phyloP scores from a whole-genome alignment of 352 stramenopile genomes.

The Phytophthora sp. region DNA sequence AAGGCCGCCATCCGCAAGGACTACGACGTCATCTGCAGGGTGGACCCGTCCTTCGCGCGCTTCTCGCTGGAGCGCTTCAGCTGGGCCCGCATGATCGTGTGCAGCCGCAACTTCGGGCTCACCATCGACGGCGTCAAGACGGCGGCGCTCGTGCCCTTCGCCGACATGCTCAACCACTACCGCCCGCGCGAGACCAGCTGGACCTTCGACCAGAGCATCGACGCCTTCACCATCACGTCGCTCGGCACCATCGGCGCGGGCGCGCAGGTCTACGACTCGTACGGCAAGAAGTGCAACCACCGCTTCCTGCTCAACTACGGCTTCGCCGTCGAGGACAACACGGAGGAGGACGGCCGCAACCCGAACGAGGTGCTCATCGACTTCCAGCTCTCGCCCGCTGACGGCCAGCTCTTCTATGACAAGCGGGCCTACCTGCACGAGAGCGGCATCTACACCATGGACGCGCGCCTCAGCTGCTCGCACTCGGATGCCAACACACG shows the following conservation, averaged over 20 bases:
- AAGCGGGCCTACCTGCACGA: slow-evolving; percentile 87
- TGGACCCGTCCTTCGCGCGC: slow-evolving; percentile 92
- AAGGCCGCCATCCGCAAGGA: slow-evolving; percentile 96
- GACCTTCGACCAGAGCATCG: slow-evolving; percentile 87
- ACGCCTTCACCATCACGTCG: slow-evolving; percentile 91
- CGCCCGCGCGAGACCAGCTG: slow-evolving; percentile 97
- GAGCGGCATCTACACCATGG: slow-evolving; percentile 88
- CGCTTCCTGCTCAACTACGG: slow-evolving; percentile 99
- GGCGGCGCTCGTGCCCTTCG: slow-evolving; percentile 97
- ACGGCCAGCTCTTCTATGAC: slow-evolving; percentile 85
- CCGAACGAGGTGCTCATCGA: slow-evolving; percentile 97
- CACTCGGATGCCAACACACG: slow-evolving; percentile 87
- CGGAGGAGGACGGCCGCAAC: slow-evolving; percentile 97
- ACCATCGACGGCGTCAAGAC: slow-evolving; percentile 97
- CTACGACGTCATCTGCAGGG: slow-evolving; percentile 96
- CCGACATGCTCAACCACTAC: slow-evolving; percentile 99
- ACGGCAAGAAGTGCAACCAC: slow-evolving; percentile 99
- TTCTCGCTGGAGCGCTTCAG: slow-evolving; percentile 97
- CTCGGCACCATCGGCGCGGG: slow-evolving; percentile 78
- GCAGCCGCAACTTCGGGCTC: slow-evolving; percentile 98
- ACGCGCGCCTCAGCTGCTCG: slow-evolving; percentile 83
- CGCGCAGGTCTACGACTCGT: slow-evolving; percentile 98
- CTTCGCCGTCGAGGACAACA: slow-evolving; percentile 99
- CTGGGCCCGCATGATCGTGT: slow-evolving; percentile 99
- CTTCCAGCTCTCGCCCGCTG: slow-evolving; percentile 64